Evolutionary conservation across 2,329 filamentous ascomycete species (phyloP).

Genomic region (Teratosphaeria destructans): DNA sequence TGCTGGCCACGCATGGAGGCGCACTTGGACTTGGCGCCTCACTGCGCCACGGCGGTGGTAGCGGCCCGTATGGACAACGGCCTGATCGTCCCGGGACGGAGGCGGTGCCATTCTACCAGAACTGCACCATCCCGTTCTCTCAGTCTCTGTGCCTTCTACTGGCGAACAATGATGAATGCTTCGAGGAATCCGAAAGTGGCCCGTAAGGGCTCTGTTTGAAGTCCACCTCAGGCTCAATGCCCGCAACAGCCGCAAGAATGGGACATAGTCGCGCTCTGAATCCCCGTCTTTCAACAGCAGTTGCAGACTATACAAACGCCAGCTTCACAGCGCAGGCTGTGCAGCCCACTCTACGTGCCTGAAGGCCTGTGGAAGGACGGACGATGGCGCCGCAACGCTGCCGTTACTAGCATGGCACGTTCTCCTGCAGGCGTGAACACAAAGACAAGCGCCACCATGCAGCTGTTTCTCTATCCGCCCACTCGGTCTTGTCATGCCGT

Average conservation of each 20-base stretch:
- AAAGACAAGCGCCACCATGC: background rate
- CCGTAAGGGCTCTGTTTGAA: background rate
- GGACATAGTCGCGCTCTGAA: background rate
- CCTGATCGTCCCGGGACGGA: background rate
- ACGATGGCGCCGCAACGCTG: background rate
- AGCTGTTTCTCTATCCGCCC: background rate
- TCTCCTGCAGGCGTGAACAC: background rate
- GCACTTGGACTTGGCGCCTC: background rate
- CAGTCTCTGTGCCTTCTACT: background rate
- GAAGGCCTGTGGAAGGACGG: background rate
- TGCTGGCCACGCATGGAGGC: background rate
- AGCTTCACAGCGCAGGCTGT: no score
- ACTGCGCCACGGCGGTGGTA: background rate
- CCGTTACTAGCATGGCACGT: background rate
- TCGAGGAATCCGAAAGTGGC: background rate
- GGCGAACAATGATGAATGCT: background rate
- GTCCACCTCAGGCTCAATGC: background rate
- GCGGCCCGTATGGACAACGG: background rate
- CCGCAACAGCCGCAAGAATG: background rate
- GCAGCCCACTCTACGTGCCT: background rate
- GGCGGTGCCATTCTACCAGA: background rate
- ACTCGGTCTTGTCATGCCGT: background rate
- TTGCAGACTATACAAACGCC: no score
- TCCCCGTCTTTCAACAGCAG: no score
- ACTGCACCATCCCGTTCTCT: no score